Evolutionary conservation across 495 filamentous ascomycete genomes (phyloP), one percentile per base, ranked within the genome.

Genomic region (Penicillium manginii): DNA sequence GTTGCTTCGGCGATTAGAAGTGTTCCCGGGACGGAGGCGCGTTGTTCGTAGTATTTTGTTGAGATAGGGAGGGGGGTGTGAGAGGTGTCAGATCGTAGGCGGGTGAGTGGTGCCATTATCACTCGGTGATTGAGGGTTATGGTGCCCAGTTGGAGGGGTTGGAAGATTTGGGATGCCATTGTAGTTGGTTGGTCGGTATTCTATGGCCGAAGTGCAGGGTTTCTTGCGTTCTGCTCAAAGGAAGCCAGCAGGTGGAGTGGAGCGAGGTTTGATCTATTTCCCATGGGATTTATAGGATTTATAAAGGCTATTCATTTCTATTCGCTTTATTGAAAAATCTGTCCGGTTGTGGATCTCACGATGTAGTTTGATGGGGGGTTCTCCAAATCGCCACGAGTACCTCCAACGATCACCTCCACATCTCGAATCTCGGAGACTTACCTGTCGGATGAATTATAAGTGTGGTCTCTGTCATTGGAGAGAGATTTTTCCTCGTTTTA

Each of bases 1-100:
- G 87, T 85, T 2, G 78, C 87, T 71, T 92, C 89, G 14, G 80
- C 81, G 61, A 73, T 71, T 26, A 85, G 72, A 15, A 84, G 64
- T 0, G 83, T 72, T 3, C 78, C 78, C 10, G 81, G 79, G 9
- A 70, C 62, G 4, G 78, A 69, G 19, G 79, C 72, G 15, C 82
- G 70, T 56, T 85, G 82, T 3, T 61, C 60, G 61, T 85, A 84
- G 73, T 85, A 81, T 39, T 81, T 76, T 54, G 63, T 67, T 4
- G 78, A 58, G 18, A 82, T 40, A 9, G 69, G 59, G 43, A 71
- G 60, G 18, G 79, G 78, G 42, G 66, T 53, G 59, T 68, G 62
- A 37, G 66, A 49, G 48, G 89, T 80, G 42, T 61, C 58, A 47
- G 68, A 70, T 26, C 81, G 78, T 54, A 76, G 75, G 14, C 80